phyloP scores from a whole-genome alignment of 164 flowering plant species.

The Stephania yunnanensis region DNA sequence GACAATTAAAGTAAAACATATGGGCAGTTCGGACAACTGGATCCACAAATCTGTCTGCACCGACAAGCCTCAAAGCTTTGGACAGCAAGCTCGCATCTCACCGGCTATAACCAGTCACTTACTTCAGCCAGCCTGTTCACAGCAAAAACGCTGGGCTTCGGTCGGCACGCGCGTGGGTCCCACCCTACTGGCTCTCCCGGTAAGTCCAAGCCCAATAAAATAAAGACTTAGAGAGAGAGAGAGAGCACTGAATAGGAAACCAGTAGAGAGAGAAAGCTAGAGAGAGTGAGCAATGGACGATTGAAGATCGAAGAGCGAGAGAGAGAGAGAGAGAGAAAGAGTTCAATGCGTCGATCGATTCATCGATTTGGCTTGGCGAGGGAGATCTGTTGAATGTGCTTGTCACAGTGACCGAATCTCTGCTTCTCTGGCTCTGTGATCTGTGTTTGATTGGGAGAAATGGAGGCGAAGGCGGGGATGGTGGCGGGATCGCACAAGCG shows the following conservation, averaged over 20 bases:
- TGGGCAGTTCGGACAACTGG: neutral
- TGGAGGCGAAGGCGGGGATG: conserved; percentile 88
- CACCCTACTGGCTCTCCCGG: conserved; percentile 28
- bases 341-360: neutral
- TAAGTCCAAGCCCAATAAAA: conserved; percentile 1
- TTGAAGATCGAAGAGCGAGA: neutral
- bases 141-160: neutral
- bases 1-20: neutral
- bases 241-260: conserved; percentile 7
- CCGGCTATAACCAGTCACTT: conserved; percentile 20
- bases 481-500: conserved; percentile 85
- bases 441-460: conserved; percentile 15
- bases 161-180: neutral
- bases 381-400: neutral
- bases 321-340: neutral
- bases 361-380: neutral
- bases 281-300: neutral
- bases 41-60: conserved; percentile 17
- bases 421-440: neutral
- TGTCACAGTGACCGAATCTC: neutral
- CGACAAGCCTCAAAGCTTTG: conserved; percentile 24
- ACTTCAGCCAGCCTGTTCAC: conserved; percentile 30
- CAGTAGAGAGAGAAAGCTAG: conserved; percentile 1
- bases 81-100: neutral
- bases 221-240: conserved; percentile 1